A percentile compares a stretch with the other conserved stretches of the same genome.
phyloP scores from a whole-genome alignment of 2,329 filamentous ascomycete genomes.

The Apiospora arundinis region DNA sequence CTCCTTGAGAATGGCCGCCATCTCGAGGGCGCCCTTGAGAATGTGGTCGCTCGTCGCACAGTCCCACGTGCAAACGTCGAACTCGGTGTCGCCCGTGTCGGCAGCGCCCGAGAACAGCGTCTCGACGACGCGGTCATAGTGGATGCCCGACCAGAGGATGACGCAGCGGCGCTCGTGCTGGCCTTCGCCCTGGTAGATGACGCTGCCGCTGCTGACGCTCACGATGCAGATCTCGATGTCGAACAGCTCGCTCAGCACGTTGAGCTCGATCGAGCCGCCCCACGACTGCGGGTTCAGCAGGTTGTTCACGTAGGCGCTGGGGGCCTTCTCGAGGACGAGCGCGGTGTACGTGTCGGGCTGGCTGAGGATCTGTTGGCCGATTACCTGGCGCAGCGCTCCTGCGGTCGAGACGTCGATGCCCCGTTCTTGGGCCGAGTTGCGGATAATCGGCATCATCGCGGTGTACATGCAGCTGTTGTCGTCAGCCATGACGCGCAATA shows the following conservation, averaged over 20 bases:
- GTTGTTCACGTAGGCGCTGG: conserved; percentile 79
- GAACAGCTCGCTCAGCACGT: conserved; percentile 84
- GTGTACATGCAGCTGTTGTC: conserved; percentile 96
- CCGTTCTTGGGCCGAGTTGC: conserved; percentile 54
- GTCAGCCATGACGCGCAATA: conserved; percentile 93
- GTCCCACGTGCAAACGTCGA: conserved; percentile 70
- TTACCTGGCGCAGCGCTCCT: conserved; percentile 70
- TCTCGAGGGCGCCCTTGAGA: conserved; percentile 68
- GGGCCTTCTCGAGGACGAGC: conserved; percentile 76
- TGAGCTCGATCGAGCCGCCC: conserved; percentile 91
- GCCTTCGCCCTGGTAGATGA: conserved; percentile 76
- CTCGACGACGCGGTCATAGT: conserved; percentile 90
- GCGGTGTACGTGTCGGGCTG: conserved; percentile 76
- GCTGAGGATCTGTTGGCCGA: conserved; percentile 78
- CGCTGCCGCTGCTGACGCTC: conserved; percentile 62
- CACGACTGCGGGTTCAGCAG: conserved; percentile 83
- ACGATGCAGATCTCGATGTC: conserved; percentile 84
- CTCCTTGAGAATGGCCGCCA: conserved; percentile 70
- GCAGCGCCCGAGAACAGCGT: conserved; percentile 65
- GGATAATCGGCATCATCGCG: conserved; percentile 82
- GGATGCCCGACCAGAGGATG: conserved; percentile 88
- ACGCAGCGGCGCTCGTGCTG: conserved; percentile 70
- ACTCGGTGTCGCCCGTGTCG: conserved; percentile 68
- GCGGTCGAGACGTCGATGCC: conserved; percentile 31
- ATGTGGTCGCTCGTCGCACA: conserved; percentile 59